Percentiles rank a stretch among this genome's conserved stretches.
phyloP scores from a whole-genome alignment of 139 green algal genomes.

The Gonium pectorale region DNA sequence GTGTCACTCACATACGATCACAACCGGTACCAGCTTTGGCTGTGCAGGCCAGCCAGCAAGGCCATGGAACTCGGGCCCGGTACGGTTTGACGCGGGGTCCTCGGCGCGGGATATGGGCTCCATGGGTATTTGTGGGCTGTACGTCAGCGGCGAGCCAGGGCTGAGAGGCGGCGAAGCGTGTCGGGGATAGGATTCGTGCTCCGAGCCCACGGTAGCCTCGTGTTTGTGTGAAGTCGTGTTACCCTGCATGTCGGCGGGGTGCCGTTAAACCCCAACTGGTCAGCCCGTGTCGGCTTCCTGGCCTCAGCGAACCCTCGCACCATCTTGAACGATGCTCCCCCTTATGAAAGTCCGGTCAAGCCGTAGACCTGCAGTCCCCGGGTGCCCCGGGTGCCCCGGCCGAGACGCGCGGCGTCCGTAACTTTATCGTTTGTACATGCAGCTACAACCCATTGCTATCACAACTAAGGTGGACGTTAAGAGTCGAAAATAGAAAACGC shows the following conservation, averaged over 20 bases:
- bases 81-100: slow-evolving; percentile 13
- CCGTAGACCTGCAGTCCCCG: no score
- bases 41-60: slow-evolving; percentile 80
- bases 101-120: slow-evolving; percentile 64
- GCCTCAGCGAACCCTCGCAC: no score
- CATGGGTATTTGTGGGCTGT: slow-evolving; percentile 87
- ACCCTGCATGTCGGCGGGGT: slow-evolving; percentile 55
- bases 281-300: no score
- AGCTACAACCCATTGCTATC: no score
- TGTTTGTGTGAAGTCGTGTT: slow-evolving; percentile 71
- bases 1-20: slow-evolving; percentile 84
- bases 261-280: no score
- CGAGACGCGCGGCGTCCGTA: no score
- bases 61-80: slow-evolving; percentile 77
- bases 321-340: no score
- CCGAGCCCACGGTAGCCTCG: slow-evolving; percentile 33
- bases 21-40: slow-evolving; percentile 87
- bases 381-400: no score
- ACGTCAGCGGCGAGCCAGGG: slow-evolving; percentile 88
- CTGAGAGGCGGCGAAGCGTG: slow-evolving; percentile 61
- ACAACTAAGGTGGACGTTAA: no score
- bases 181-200: slow-evolving; percentile 29
- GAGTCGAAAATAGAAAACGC: no score
- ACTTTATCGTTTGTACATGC: no score
- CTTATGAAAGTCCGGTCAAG: no score